A percentile compares a stretch with the other conserved stretches of the same genome.
These are phyloP conservation scores for Picea engelmannii DNA, from an alignment of 83 land plant species.

Conservation along the genomic window DNA sequence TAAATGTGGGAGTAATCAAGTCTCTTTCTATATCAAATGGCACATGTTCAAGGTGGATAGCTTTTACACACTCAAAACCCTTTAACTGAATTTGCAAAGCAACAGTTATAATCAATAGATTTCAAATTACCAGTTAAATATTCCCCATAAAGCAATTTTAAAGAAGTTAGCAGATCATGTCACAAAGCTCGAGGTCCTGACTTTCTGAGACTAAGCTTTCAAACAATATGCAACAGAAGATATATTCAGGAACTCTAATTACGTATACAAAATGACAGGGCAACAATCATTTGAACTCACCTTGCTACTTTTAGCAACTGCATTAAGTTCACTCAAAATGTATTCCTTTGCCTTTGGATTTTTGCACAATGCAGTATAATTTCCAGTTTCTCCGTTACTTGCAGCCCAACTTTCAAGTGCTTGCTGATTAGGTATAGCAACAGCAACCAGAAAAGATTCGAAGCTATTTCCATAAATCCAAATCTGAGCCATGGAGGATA, in stretches of 20 bases:
- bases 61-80: slow-evolving; percentile 78
- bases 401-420: slow-evolving; percentile 85
- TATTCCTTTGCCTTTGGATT: slow-evolving; percentile 66
- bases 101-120: neutral
- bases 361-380: slow-evolving; percentile 63
- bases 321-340: slow-evolving; percentile 70
- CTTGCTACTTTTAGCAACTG: slow-evolving; percentile 79
- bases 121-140: neutral
- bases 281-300: slow-evolving; percentile 28
- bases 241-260: neutral
- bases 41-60: slow-evolving; percentile 72
- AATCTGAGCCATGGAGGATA: slow-evolving; percentile 50
- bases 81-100: slow-evolving; percentile 55
- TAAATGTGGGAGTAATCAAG: slow-evolving; percentile 83
- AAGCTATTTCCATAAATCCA: slow-evolving; percentile 99
- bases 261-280: neutral
- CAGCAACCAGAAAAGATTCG: slow-evolving; percentile 90
- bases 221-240: neutral
- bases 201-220: neutral
- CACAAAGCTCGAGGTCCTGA: neutral
- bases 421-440: slow-evolving; percentile 78
- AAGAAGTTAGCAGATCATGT: neutral
- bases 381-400: slow-evolving; percentile 55
- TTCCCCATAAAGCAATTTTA: neutral
- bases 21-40: slow-evolving; percentile 91